A percentile compares a stretch with the other conserved stretches of the same genome.
Conservation (phyloP, 805 yeast species). For the Myxozyma sirexii region DNA sequence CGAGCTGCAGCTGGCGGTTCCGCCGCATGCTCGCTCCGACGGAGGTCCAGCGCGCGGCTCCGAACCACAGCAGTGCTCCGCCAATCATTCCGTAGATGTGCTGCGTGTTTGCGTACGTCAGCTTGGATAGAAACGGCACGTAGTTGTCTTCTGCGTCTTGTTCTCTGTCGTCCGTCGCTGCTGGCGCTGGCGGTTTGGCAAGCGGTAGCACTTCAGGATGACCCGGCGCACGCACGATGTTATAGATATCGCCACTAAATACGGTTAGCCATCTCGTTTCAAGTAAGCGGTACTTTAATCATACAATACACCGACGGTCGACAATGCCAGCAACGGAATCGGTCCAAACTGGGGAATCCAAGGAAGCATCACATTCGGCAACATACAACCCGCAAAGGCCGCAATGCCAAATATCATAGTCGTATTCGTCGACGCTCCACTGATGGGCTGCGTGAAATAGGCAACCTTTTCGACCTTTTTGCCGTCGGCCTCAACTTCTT, state of each 20-base stretch:
- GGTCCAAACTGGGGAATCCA: slow-evolving; percentile 17
- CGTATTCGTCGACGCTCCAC: slow-evolving; percentile 20
- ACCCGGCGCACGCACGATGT: not conserved
- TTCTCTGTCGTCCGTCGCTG: not conserved
- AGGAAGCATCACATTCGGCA: slow-evolving; percentile 24
- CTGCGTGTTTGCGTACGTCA: slow-evolving; percentile 6
- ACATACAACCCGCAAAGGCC: slow-evolving; percentile 19
- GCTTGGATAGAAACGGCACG: not conserved
- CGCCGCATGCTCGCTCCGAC: slow-evolving; percentile 15
- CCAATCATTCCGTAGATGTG: slow-evolving; percentile 26
- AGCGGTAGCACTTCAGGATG: not conserved
- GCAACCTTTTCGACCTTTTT: not conserved
- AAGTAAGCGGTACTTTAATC: no score
- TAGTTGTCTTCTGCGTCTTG: not conserved
- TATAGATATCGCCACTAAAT: not conserved
- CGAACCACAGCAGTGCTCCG: slow-evolving; percentile 24
- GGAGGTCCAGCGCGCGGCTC: slow-evolving; percentile 22
- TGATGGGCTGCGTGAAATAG: slow-evolving; percentile 1
- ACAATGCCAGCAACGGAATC: slow-evolving; percentile 22
- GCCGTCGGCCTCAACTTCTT: slow-evolving; percentile 10
- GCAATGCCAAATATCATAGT: slow-evolving; percentile 22
- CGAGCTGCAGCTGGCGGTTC: slow-evolving; percentile 14
- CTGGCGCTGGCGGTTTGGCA: not conserved
- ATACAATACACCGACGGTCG: slow-evolving; percentile 19
- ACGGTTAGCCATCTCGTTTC: no score